These are phyloP conservation scores for Haplosporangium gracile DNA, from an alignment of 192 early-diverging fungal species.

Conservation along the genomic window DNA sequence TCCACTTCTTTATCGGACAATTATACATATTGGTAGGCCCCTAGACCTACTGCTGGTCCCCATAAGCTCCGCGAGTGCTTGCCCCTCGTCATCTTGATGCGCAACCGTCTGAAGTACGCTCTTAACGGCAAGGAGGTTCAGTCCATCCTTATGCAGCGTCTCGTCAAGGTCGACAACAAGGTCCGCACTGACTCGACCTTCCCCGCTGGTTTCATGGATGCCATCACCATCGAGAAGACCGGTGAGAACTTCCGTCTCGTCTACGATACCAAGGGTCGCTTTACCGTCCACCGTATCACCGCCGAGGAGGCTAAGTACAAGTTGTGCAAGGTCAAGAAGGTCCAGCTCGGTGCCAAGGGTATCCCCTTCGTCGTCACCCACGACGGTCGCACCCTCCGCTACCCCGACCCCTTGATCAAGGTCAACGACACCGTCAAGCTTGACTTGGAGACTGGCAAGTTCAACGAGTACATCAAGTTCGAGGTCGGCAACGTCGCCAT, in stretches of 20 bases:
- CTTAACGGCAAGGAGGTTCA: constrained; percentile 97
- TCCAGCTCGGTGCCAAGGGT: constrained; percentile 94
- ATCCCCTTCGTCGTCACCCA: constrained; percentile 98
- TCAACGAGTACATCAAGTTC: constrained; percentile 95
- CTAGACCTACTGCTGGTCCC: constrained; percentile 96
- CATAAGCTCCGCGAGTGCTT: constrained; percentile 99
- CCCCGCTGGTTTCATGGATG: constrained; percentile 81
- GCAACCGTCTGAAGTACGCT: constrained; percentile 99
- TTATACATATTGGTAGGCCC: constrained; percentile 66
- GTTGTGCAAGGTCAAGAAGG: constrained; percentile 97
- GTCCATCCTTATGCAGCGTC: constrained; percentile 97
- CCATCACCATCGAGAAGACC: constrained; percentile 94
- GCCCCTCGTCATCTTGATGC: constrained; percentile 97
- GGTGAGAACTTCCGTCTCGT: constrained; percentile 99
- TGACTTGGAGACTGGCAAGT: constrained; percentile 95
- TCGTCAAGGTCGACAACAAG: constrained; percentile 99
- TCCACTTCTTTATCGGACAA: not conserved
- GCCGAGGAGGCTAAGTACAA: constrained; percentile 99
- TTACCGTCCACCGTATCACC: constrained; percentile 99
- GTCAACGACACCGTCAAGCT: constrained; percentile 99
- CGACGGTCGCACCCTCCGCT: constrained; percentile 99
- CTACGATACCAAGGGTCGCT: constrained; percentile 99
- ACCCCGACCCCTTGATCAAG: constrained; percentile 99
- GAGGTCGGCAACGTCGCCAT: constrained; percentile 97
- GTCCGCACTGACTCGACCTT: constrained; percentile 79